Evolutionary conservation across 1,284 basidiomycete species (phyloP), one percentile per base, ranked within the genome.

Genomic region (Cutaneotrichosporon mucoides): DNA sequence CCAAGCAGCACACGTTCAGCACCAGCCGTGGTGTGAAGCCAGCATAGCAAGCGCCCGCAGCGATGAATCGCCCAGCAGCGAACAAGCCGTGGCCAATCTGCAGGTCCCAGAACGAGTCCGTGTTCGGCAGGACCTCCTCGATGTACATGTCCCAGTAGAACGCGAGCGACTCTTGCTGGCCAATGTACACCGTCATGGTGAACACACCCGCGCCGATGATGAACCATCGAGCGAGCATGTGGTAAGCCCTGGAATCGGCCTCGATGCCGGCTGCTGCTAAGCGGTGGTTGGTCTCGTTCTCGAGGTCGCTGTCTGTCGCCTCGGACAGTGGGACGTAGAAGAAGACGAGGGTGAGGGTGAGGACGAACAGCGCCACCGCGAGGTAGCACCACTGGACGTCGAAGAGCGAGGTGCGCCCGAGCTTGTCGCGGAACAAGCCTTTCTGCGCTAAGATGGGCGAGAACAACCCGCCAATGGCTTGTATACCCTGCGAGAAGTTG

Each of bases 301-400:
- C 71, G 16, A 78, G 64, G 33, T 73, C 73, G n/a, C 69, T 67
- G 54, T 77, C 71, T 13, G 57, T 61, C 2, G 71, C 76, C 56
- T 77, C 76, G 35, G 70, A 68, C 6, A 77, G 57, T 5, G 73
- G 72, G 50, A 74, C 71, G 63, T 78, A 78, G 64, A 73, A 76
- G 67, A 75, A 77, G 16, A 73, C 61, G 16, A 75, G 69, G 4
- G 76, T 73, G 15, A 77, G 67, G 37, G 70, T 62, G 43, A 75
- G 66, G 24, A 74, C 76, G 38, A 76, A 76, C 4, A 78, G 66
- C 3, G 75, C 66, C 1, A 78, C 71, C 10, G 74, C 74, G 42
- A 78, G 68, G 62, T 78, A 78, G 56, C 72, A 76, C 76, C 76
- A 78, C 59, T 78, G 76, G 4, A 76, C 68, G 33, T 72, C 67